Base-by-base conservation (phyloP, 2,329 filamentous ascomycete species). In the Dothideomycetes sp. region DNA sequence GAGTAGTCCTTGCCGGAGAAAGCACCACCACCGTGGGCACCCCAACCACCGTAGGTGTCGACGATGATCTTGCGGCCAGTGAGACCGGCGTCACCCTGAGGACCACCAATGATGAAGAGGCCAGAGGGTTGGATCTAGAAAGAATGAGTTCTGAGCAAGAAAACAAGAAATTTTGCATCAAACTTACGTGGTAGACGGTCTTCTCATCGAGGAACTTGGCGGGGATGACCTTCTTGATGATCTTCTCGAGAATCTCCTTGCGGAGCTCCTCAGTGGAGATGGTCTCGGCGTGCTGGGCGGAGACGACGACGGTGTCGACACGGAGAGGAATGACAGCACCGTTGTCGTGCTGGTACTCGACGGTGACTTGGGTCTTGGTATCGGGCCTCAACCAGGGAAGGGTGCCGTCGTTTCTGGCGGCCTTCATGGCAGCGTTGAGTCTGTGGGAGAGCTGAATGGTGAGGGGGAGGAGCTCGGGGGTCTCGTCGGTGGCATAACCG, bases 1-100 rank as follows among this genome's bases (percentile, higher is more conserved):
- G 87, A 95, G 80, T 95, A 98, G 68, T 98, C 91, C 82, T 98
- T 98, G 60, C 91, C 91, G 58, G 91, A 96, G 84, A 98, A 98
- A 66, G 91, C 91, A 82, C 91, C 91, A 75, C 91, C 91, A 76
- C 91, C 91, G 77, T 98, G 91, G 56, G 91, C 91, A 72, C 91
- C 91, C 91, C 91, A 96, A 59, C 91, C 91, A 74, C 91, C 91
- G 73, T 98, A 98, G 66, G 91, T 96, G 73, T 98, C 91, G 64
- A 98, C 91, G 52, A 95, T 83, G 78, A 98, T 98, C 81, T 98
- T 98, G 61, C 91, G 88, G 66, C 91, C 91, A 50, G 91, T 98
- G 51, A 98, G 77, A 78, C 91, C 91, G 58, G 91, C 91, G 58
- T 98, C 91, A 79, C 91, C 91, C 75, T 98, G 89, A 54, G 91